These are phyloP conservation scores for Pseudoturritis turrita DNA, from an alignment of 345 rosid genomes.

Conservation along the genomic window DNA sequence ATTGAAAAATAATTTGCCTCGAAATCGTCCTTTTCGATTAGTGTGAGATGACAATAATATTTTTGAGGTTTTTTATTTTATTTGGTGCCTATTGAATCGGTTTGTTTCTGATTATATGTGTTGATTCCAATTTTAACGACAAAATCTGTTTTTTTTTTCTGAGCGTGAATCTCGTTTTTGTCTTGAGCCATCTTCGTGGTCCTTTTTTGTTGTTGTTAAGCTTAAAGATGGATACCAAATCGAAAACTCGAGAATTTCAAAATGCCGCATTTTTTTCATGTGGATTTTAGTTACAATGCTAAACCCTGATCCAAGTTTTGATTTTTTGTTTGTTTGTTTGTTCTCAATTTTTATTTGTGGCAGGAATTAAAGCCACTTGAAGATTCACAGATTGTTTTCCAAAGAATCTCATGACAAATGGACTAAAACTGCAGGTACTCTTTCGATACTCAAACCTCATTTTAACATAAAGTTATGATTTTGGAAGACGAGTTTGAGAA, in stretches of 20 bases:
- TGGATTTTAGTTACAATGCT: background rate
- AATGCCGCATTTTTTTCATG: background rate
- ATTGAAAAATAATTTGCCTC: background rate
- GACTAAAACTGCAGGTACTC: slow-evolving; percentile 16
- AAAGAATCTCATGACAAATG: slow-evolving; percentile 19
- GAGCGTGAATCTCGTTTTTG: background rate
- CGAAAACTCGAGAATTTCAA: background rate
- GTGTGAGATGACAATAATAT: background rate
- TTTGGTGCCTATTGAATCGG: slow-evolving; percentile 4
- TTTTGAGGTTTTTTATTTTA: background rate
- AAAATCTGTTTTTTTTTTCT: no score
- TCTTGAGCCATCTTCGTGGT: slow-evolving; percentile 2
- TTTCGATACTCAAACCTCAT: background rate
- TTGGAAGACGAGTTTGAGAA: background rate
- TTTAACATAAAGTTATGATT: background rate
- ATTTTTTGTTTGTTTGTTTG: background rate
- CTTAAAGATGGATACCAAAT: background rate
- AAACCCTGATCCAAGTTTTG: slow-evolving; percentile 16
- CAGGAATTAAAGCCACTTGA: slow-evolving; percentile 21
- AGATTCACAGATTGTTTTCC: background rate
- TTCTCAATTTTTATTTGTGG: background rate
- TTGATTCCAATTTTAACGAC: background rate
- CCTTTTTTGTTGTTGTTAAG: background rate
- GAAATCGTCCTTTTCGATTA: background rate
- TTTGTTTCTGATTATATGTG: background rate